These are phyloP conservation scores for Trypanosoma theileri DNA, from an alignment of 208 protist species.

Conservation along the genomic window DNA sequence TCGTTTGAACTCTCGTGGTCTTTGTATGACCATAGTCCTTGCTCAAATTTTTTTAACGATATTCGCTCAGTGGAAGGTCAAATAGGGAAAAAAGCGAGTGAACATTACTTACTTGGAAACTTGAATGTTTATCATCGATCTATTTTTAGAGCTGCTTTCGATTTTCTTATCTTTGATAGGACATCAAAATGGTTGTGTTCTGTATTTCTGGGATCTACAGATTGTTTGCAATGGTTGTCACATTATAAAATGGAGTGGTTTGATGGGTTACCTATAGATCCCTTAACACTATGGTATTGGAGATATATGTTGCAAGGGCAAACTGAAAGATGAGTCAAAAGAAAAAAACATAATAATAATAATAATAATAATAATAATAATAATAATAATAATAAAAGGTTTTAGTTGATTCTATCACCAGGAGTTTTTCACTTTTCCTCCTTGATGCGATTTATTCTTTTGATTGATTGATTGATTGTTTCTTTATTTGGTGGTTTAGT, in stretches of 20 bases:
- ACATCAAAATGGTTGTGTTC: conserved; percentile 22
- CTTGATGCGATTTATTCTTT: too few species aligned
- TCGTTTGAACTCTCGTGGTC: conserved; percentile 36
- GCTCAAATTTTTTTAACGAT: conserved; percentile 37
- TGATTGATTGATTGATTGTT: background rate
- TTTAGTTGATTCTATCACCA: too few species aligned
- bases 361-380: too few species aligned
- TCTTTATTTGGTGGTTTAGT: background rate
- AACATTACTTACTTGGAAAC: conserved; percentile 3
- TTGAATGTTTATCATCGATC: background rate
- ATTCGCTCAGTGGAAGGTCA: conserved; percentile 34
- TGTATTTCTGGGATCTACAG: background rate
- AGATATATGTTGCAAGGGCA: conserved; percentile 17
- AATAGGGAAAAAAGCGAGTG: conserved; percentile 17
- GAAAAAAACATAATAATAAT: too few species aligned
- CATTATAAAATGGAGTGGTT: conserved; percentile 28
- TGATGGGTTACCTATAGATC: conserved; percentile 27
- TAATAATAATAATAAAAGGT: too few species aligned
- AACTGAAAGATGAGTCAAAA: background rate
- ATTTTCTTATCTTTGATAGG: conserved; percentile 28
- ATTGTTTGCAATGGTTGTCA: conserved; percentile 15
- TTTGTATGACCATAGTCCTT: conserved; percentile 30
- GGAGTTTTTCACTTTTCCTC: too few species aligned
- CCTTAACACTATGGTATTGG: conserved; percentile 32
- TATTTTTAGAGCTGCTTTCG: conserved; percentile 10